phyloP scores from a whole-genome alignment of 176 grass and related monocot genomes.

The Phyllostachys edulis region DNA sequence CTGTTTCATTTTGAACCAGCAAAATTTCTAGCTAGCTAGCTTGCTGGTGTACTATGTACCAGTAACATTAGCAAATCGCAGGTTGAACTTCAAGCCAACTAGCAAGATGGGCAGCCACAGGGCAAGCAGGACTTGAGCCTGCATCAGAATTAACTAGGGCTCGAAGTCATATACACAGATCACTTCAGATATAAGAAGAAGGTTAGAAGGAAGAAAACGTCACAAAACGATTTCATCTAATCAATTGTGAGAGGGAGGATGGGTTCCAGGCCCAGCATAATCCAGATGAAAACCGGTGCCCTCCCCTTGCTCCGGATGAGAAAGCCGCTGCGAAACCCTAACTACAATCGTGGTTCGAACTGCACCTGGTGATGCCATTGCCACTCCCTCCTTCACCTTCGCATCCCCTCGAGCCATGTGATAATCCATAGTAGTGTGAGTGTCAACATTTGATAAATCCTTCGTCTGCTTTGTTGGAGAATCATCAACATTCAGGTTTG shows the following conservation, averaged over 20 bases:
- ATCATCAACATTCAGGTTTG: not conserved
- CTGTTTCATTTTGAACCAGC: not conserved
- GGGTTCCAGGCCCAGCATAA: conserved; percentile 65
- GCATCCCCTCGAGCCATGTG: not conserved
- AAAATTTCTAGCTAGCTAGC: conserved; percentile 18
- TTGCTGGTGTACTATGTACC: not conserved
- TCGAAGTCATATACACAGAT: conserved; percentile 26
- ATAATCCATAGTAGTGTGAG: not conserved
- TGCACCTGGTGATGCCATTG: not conserved
- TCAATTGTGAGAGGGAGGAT: conserved; percentile 78
- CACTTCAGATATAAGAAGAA: conserved; percentile 9
- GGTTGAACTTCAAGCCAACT: not conserved
- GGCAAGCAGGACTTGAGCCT: not conserved
- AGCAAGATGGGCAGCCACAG: conserved; percentile 8
- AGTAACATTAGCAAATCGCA: not conserved
- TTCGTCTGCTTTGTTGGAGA: not conserved
- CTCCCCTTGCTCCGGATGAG: not conserved
- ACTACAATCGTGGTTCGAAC: not conserved
- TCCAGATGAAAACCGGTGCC: conserved; percentile 66
- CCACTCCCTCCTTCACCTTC: not conserved
- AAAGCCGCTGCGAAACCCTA: conserved; percentile 22
- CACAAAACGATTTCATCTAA: not conserved
- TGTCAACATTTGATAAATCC: not conserved
- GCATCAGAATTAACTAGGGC: conserved; percentile 9
- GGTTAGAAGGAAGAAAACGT: not conserved